Conservation (phyloP, 306 rosid species). For the Spatholobus suberectus region DNA sequence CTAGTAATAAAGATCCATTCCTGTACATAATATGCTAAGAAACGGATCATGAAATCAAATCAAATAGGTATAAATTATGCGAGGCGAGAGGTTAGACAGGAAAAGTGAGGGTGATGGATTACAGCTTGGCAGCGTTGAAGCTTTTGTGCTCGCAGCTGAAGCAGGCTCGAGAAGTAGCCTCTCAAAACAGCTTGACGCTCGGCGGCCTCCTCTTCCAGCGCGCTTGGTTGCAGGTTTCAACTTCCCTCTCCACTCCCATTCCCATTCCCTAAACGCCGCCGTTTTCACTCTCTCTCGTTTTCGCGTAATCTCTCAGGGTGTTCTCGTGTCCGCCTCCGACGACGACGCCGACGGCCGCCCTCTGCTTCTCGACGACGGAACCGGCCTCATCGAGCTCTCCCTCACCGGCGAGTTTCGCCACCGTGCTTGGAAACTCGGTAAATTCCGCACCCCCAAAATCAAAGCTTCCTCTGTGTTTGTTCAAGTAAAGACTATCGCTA, state of each 20-base stretch:
- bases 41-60: no score
- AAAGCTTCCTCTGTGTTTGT: background rate
- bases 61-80: no score
- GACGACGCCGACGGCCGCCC: constrained; percentile 24
- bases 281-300: background rate
- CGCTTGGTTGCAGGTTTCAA: constrained; percentile 73
- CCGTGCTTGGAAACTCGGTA: constrained; percentile 67
- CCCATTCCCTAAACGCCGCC: constrained; percentile 11
- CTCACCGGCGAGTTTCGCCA: constrained; percentile 61
- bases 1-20: no score
- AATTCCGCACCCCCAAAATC: background rate
- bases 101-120: constrained; percentile 57
- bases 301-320: constrained; percentile 52
- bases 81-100: background rate
- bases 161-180: constrained; percentile 51
- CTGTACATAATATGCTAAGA: no score
- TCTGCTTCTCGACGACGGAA: constrained; percentile 78
- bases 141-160: constrained; percentile 64
- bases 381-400: constrained; percentile 67
- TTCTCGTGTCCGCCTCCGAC: constrained; percentile 56
- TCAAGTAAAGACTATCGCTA: no score
- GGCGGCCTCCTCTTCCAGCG: constrained; percentile 87
- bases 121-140: constrained; percentile 76
- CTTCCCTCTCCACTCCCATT: background rate
- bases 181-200: constrained; percentile 54